These are phyloP conservation scores for Gynandropsis gynandra DNA, from an alignment of 345 rosid genomes.

Conservation along the genomic window DNA sequence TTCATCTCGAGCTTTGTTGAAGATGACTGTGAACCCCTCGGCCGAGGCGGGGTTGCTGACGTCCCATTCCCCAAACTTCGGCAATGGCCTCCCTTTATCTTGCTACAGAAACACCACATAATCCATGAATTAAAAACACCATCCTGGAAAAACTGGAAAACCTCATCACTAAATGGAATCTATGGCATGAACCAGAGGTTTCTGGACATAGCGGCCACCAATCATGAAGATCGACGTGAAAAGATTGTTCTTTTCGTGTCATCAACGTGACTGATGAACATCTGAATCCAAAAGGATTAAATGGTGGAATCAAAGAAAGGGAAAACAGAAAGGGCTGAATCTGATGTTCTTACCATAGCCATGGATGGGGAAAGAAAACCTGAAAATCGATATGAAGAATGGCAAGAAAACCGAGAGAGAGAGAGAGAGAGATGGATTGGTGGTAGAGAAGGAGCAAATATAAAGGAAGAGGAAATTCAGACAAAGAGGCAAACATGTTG, in stretches of 20 bases:
- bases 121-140: conserved; percentile 1
- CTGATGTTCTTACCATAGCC: conserved; percentile 22
- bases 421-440: conserved; percentile 10
- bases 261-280: not conserved
- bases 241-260: not conserved
- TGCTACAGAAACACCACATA: conserved; percentile 20
- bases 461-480: conserved; percentile 12
- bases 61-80: conserved; percentile 99
- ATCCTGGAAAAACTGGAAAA: not conserved
- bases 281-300: not conserved
- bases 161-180: not conserved
- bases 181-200: no score
- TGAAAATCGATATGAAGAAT: no score
- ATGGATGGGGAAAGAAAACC: conserved; percentile 16
- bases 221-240: not conserved
- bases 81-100: conserved; percentile 80
- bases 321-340: not conserved
- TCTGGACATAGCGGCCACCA: no score
- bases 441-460: conserved; percentile 15
- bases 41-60: conserved; percentile 90
- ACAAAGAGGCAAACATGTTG: conserved; percentile 17
- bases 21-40: conserved; percentile 89
- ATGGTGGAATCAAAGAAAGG: not conserved
- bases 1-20: conserved; percentile 91
- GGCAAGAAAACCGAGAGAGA: not conserved